Conservation (phyloP, 108 stramenopile species). For the Cyclotella baltica region DNA sequence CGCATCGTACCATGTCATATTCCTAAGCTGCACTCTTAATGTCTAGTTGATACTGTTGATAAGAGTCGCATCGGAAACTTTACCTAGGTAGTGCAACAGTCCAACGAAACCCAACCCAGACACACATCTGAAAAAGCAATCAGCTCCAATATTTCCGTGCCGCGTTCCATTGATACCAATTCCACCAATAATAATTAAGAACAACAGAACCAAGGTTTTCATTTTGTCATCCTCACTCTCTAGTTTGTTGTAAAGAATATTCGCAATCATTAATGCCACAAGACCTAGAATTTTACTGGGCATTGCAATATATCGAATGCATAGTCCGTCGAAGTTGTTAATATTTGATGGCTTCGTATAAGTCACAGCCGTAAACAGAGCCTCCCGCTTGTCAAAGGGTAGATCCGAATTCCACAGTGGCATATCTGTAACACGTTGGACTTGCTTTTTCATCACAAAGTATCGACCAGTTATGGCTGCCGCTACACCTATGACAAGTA, state of each 20-base stretch:
- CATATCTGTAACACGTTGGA: constrained; percentile 42
- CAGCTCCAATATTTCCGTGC: constrained; percentile 27
- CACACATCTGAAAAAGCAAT: constrained; percentile 34
- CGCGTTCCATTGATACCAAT: constrained; percentile 40
- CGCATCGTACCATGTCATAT: too few relatives aligned
- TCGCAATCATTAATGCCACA: constrained; percentile 16
- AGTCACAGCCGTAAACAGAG: constrained; percentile 42
- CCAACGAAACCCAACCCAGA: constrained; percentile 46
- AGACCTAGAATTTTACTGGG: constrained; percentile 28
- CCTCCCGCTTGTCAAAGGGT: constrained; percentile 44
- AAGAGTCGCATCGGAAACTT: constrained; percentile 40
- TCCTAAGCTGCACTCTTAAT: too few relatives aligned
- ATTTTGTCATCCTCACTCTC: constrained; percentile 28
- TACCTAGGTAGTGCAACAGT: constrained; percentile 32
- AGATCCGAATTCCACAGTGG: constrained; percentile 40
- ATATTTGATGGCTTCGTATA: constrained; percentile 42
- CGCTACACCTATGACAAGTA: constrained; percentile 16
- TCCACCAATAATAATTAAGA: constrained; percentile 31
- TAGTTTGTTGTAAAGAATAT: constrained; percentile 30
- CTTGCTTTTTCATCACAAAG: constrained; percentile 40
- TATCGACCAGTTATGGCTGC: constrained; percentile 23
- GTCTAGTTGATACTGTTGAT: constrained; percentile 37
- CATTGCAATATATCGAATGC: constrained; percentile 26
- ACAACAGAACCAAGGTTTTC: constrained; percentile 30
- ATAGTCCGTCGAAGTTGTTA: constrained; percentile 43